Evolutionary conservation across 768 basidiomycete species (phyloP), one percentile per base, ranked within the genome.

Genomic region (Boletus rubroflammeus): DNA sequence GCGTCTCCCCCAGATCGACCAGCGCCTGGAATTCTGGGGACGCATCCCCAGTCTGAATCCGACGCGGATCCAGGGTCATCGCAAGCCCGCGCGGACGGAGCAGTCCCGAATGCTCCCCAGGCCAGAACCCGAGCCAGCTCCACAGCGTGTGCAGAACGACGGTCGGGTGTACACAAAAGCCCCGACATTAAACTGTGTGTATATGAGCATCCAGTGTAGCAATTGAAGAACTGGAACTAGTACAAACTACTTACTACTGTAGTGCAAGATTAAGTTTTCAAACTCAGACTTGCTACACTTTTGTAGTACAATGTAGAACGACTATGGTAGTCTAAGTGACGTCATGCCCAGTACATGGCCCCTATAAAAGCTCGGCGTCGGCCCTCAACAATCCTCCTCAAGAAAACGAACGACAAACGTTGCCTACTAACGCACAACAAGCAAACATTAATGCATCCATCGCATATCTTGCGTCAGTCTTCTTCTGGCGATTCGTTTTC

Each of bases 401-500:
- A 47, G 29, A n/a, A 6, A 45, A 29, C 31, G 7, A 31, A 21
- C 19, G 19, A 28, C 23, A 47, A 6, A 47, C 21, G 2, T 26
- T 13, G 28, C n/a, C n/a, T 1, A n/a, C 11, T 3, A 13, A 17
- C 43, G 10, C 34, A 34, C 28, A 7, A 41, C 45, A 19, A n/a
- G n/a, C n/a, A n/a, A n/a, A 35, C 28, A 19, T 14, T 17, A 1
- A 72, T 70, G 71, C 65, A 57, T 39, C 54, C 63, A 26, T 69
- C 60, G 40, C 58, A 31, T 19, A 52, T 64, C 36, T 49, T 35
- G 47, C 62, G 53, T 25, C 69, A 70, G 39, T 62, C 67, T 42
- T 55, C 51, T 15, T 50, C 66, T 21, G 60, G 62, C 2, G 53
- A 68, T 21, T 54, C 66, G 23, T 70, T 69, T 38, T 58, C 66